phyloP scores from a whole-genome alignment of 768 basidiomycete species.

The Termitomyces titanicus region DNA sequence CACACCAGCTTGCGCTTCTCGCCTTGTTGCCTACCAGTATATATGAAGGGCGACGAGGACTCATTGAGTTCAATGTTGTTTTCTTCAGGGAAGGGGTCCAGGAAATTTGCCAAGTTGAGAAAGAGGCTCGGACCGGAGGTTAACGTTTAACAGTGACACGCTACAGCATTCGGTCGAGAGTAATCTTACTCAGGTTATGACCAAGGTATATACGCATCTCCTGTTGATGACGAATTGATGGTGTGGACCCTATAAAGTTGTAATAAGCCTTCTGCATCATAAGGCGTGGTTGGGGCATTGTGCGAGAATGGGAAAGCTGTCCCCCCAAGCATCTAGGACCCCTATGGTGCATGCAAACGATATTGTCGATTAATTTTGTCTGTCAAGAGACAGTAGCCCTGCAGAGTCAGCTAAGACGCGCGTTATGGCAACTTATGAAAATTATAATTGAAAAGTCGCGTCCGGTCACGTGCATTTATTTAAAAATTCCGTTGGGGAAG shows the following conservation, averaged over 20 bases:
- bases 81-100: conserved; percentile 81
- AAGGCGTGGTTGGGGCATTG: not conserved
- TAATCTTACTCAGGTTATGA: conserved; percentile 6
- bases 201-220: conserved; percentile 3
- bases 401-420: too few relatives aligned
- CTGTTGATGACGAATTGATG: conserved; percentile 7
- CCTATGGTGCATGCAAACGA: not conserved
- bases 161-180: not conserved
- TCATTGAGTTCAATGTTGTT: conserved; percentile 85
- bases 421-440: not conserved
- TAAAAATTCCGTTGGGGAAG: conserved; percentile 42
- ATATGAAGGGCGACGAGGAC: conserved; percentile 67
- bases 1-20: conserved; percentile 64
- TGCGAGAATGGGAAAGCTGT: not conserved
- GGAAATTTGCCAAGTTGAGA: conserved; percentile 78
- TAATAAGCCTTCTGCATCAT: not conserved
- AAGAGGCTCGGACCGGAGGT: conserved; percentile 43
- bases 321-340: not conserved
- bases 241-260: conserved; percentile 7
- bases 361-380: not conserved
- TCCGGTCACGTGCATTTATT: conserved; percentile 29
- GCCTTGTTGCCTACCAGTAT: conserved; percentile 71
- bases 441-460: conserved; percentile 12
- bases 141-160: conserved; percentile 21
- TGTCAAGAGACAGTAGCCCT: not conserved